These are phyloP conservation scores for Catharanthus roseus DNA, from an alignment of 257 asterid species.

Conservation along the genomic window DNA sequence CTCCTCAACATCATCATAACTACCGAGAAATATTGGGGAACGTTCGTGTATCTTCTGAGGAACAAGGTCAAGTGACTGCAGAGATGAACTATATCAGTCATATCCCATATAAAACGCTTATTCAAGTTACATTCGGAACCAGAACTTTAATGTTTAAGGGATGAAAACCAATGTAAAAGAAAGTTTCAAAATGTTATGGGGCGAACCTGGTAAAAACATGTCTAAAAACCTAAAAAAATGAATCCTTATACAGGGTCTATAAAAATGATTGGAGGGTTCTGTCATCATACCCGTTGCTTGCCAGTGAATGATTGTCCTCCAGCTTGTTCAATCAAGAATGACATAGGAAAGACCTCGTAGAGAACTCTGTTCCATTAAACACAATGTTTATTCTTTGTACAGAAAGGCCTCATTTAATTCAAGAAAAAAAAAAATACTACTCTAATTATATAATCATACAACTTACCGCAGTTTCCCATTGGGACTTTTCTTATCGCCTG, in stretches of 20 bases:
- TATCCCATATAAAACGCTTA: neutral
- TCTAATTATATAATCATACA: neutral
- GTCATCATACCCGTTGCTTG: slow-evolving; percentile 53
- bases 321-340: slow-evolving; percentile 96
- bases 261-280: too few species aligned
- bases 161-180: too few species aligned
- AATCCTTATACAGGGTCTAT: too few species aligned
- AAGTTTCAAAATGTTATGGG: too few species aligned
- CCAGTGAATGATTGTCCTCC: slow-evolving; percentile 98
- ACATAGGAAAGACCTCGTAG: slow-evolving; percentile 97
- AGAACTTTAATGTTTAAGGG: too few species aligned
- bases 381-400: neutral
- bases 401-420: neutral
- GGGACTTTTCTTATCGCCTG: slow-evolving; percentile 97
- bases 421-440: neutral
- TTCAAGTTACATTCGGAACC: too few species aligned
- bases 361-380: slow-evolving; percentile 57
- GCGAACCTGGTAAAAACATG: too few species aligned
- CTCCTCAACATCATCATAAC: slow-evolving; percentile 91
- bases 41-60: slow-evolving; percentile 85
- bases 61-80: slow-evolving; percentile 80
- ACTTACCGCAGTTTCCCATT: slow-evolving; percentile 75
- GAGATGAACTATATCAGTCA: neutral
- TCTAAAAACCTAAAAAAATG: too few species aligned
- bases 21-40: slow-evolving; percentile 88